Evolutionary conservation across 1,139 yeast species (phyloP), one percentile per base, ranked within the genome.

Genomic region (Pichia terricola): DNA sequence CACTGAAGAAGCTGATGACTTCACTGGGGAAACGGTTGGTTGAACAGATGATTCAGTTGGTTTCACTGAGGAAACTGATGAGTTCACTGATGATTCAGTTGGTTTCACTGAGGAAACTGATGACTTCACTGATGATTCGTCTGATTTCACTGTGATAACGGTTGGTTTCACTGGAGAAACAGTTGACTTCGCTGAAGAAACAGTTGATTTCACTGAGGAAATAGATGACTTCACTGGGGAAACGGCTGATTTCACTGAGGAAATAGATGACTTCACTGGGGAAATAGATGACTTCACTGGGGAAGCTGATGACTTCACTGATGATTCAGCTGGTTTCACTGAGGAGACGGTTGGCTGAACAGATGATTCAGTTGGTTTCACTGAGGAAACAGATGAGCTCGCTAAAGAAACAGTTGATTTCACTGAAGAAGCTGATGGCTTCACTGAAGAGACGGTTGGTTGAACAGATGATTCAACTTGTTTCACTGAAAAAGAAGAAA

Each of bases 401-500:
- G n/a, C n/a, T n/a, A n/a, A n/a, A n/a, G n/a, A n/a, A n/a, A n/a
- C n/a, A n/a, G n/a, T n/a, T n/a, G n/a, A 40, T 37, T 16, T 16
- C 22, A 16, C 22, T 16, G 22, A 16, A 2, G 22, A n/a, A n/a
- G n/a, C n/a, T n/a, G n/a, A n/a, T n/a, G n/a, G 42, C 37, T 16
- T 16, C 22, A 16, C 22, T 16, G 22, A 16, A 2, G 22, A 16
- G 22, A 16, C 22, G 2, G 22, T 16, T 27, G 35, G 34, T 11
- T 26, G 6, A 10, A 7, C 33, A 16, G 37, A 27, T 33, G 36
- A 32, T 25, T 4, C 22, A 30, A 22, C 10, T 33, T 42, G 25
- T 35, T 41, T n/a, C 6, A 40, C 16, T 4, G 40, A 37, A 10
- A 26, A 11, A 9, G 43, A 34, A 16, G 43, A 39, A 22, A 40